Conservation (phyloP, 2,329 filamentous ascomycete genomes). For the Hymenoscyphus albidus region DNA sequence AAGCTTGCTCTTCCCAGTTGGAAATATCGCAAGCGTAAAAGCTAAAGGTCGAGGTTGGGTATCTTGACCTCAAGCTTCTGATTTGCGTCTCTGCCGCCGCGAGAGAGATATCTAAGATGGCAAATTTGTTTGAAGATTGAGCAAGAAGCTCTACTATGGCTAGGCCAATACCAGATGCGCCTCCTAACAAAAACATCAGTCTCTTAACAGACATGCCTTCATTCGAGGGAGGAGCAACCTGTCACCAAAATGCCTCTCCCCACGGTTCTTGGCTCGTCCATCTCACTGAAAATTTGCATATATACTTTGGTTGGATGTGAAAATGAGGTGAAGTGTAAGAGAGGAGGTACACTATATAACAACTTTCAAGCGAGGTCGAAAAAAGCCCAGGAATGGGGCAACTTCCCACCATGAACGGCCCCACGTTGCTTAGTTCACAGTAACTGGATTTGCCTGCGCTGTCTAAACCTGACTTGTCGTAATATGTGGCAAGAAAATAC, state of each 20-base stretch:
- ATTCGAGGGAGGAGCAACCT: not conserved
- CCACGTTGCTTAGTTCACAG: not conserved
- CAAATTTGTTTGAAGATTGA: constrained; percentile 12
- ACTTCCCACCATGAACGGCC: not conserved
- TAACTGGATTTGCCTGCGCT: not conserved
- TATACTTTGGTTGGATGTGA: not conserved
- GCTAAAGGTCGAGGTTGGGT: constrained; percentile 17
- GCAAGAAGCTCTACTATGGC: constrained; percentile 55
- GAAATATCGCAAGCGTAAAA: constrained; percentile 30
- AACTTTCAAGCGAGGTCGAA: not conserved
- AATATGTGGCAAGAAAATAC: not conserved
- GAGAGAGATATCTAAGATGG: constrained; percentile 26
- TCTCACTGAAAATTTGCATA: not conserved
- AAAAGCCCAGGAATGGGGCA: not conserved
- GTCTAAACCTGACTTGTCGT: not conserved
- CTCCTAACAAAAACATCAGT: constrained; percentile 56
- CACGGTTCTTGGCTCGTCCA: not conserved
- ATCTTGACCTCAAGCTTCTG: constrained; percentile 13
- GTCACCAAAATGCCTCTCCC: not conserved
- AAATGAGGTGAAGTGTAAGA: no score
- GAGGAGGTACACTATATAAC: not conserved
- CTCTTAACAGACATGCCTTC: not conserved
- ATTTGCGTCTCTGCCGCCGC: constrained; percentile 22
- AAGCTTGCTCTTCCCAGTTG: constrained; percentile 25
- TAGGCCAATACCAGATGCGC: constrained; percentile 70